These are phyloP conservation scores for Colletotrichum aenigma DNA, from an alignment of 2,329 filamentous ascomycete species.

Conservation along the genomic window DNA sequence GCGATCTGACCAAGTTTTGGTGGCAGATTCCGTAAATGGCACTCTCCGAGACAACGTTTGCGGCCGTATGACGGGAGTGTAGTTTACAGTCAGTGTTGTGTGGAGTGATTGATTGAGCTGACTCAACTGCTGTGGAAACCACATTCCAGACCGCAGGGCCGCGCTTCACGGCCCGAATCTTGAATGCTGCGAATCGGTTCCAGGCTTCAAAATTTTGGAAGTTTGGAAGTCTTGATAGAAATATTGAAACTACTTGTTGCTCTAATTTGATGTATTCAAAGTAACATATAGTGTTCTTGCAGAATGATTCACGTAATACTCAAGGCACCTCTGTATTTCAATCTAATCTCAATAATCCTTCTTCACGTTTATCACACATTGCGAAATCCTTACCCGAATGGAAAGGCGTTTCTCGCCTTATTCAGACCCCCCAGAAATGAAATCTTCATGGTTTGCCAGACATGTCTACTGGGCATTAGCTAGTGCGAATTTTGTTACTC, in stretches of 20 bases:
- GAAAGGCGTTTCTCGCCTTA: background rate
- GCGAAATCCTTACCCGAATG: background rate
- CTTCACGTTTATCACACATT: background rate
- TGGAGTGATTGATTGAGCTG: background rate
- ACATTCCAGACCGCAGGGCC: background rate
- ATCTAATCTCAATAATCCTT: background rate
- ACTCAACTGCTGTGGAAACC: background rate
- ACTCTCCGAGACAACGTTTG: constrained; percentile 12
- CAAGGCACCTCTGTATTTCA: background rate
- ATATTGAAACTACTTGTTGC: background rate
- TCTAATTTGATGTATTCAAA: background rate
- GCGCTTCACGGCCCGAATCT: background rate
- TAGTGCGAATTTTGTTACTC: background rate
- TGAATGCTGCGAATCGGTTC: background rate
- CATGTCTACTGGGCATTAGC: background rate
- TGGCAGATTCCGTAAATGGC: background rate
- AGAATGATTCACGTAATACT: background rate
- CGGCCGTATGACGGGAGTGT: background rate
- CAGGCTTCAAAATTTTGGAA: background rate
- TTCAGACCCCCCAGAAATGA: background rate
- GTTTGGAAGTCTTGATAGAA: background rate
- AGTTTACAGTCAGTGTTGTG: background rate
- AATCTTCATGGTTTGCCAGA: background rate
- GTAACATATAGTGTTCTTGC: background rate
- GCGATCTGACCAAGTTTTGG: background rate